Evolutionary conservation across 352 stramenopile genomes (phyloP).

Genomic region (Phytophthora pistaciae): DNA sequence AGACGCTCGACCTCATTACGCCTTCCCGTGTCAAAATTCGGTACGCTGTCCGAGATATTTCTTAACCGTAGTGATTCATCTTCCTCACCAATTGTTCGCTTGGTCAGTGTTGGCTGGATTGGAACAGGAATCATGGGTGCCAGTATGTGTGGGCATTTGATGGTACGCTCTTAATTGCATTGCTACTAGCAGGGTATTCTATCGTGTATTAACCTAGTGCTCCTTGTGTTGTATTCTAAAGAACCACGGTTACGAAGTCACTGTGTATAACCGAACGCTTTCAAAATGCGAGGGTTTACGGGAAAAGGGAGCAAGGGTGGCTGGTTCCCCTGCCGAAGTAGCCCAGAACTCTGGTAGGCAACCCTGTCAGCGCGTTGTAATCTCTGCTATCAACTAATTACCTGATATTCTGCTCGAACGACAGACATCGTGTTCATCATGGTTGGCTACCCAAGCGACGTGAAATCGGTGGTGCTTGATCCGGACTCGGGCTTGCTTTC

Average conservation of each 20-base stretch:
- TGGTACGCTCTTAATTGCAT: constrained; percentile 50
- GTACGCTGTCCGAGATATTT: no score
- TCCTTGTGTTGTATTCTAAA: constrained; percentile 26
- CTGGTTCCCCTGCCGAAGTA: constrained; percentile 80
- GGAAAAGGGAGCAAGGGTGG: constrained; percentile 82
- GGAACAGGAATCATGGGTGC: constrained; percentile 90
- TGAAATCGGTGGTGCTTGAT: constrained; percentile 81
- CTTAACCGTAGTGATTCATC: no score
- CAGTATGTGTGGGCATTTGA: constrained; percentile 90
- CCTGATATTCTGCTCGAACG: neutral
- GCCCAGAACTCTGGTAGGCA: constrained; percentile 71
- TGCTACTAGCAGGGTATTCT: neutral
- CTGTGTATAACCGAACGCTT: constrained; percentile 86
- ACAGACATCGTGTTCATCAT: constrained; percentile 93
- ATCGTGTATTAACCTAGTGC: constrained; percentile 1
- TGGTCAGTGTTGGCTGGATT: constrained; percentile 83
- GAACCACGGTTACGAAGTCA: constrained; percentile 87
- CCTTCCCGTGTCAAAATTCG: constrained; percentile 68
- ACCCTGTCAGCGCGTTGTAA: neutral
- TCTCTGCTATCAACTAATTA: constrained; percentile 1
- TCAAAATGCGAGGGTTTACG: constrained; percentile 83
- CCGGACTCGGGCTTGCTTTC: constrained; percentile 69
- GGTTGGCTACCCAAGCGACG: constrained; percentile 88
- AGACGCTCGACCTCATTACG: constrained; percentile 68
- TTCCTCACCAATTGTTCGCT: neutral